Evolutionary conservation across 768 basidiomycete genomes (phyloP), one percentile per base, ranked within the genome.

Genomic region (Fibroporia radiculosa): DNA sequence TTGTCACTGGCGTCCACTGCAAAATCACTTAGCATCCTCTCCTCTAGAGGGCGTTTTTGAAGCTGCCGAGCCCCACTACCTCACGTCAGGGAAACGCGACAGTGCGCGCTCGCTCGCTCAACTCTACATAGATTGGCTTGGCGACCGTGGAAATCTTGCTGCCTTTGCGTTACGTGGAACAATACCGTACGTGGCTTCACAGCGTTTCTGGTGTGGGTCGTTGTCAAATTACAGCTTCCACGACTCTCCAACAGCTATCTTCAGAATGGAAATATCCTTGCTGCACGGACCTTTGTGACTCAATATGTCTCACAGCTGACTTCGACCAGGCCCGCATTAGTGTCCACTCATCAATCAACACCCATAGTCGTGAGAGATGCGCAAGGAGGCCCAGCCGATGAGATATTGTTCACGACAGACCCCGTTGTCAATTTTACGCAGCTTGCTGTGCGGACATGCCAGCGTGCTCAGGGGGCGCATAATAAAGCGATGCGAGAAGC

Each of bases 211-310:
- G 24, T 7, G 38, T 24, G 20, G 6, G 24, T 6, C 24, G 38
- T 18, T 8, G 12, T 23, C 18, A 11, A 6, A 8, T 5, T 26
- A 23, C 38, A 23, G 13, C 18, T 23, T 26, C 10, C 19, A 7
- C 19, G 35, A 40, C 19, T 22, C 10, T 22, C 38, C 7, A 40
- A 6, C 19, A 89, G 86, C 46, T 88, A 87, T 56, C 69, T 93
- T 19, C 76, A 75, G 49, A 88, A 91, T 42, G 89, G 90, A 13
- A 92, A 92, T 51, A 84, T 99, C 57, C 78, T 91, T n/a, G 88
- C 88, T 3, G 89, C 95, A 3, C 79, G 80, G n/a, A 79, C 84
- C n/a, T 96, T 97, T 71, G 82, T 95, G 60, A 70, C 74, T n/a
- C 77, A 82, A 39, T 91, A 86, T 61, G 72, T 83, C 38, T 71